Base-by-base conservation (phyloP, 805 yeast genomes). In the Teunomyces pallodes region DNA sequence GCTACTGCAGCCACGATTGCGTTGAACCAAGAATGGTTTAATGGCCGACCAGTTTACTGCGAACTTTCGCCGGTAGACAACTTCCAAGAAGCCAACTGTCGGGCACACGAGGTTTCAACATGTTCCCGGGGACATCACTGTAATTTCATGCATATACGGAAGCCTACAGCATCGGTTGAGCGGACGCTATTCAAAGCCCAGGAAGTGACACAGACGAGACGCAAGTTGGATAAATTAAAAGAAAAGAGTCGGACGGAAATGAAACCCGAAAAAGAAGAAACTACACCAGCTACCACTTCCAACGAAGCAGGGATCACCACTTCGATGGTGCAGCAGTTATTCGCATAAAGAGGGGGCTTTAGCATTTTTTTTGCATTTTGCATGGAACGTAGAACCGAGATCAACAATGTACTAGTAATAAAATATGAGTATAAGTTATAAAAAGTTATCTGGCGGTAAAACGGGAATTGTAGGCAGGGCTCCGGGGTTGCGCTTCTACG, bases 61-160 rank as follows among this genome's bases (percentile, higher is more conserved):
- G 94, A 88, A 57, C 70, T 88, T 26, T 80, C 89, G 20, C 94
- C 96, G 10, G 91, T 88, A 14, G 66, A 76, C 3, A 82, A 78
- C 58, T 81, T 87, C 55, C 71, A 76, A 40, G 94, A 85, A 47
- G 86, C 95, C 9, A 75, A 81, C 46, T 91, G 98, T 61, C 74
- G 88, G 36, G 86, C 86, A 38, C 84, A 85, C 59, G 88, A 84
- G 33, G 66, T 73, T 2, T 66, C 74, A 20, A 70, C 69, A 10
- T 91, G 98, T 61, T 79, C 76, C n/a, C 77, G 97, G 61, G 92
- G 90, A 2, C 87, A 84, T 29, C 78, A 80, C 58, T 91, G 98
- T 67, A 91, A 91, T 65, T 90, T 87, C 65, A 86, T 90, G 79
- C 98, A 91, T 64, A 76, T 84, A 2, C 74, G 83, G 56, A 66